Base-by-base conservation (phyloP, 1,139 yeast species). In the Suhomyces maxii region DNA sequence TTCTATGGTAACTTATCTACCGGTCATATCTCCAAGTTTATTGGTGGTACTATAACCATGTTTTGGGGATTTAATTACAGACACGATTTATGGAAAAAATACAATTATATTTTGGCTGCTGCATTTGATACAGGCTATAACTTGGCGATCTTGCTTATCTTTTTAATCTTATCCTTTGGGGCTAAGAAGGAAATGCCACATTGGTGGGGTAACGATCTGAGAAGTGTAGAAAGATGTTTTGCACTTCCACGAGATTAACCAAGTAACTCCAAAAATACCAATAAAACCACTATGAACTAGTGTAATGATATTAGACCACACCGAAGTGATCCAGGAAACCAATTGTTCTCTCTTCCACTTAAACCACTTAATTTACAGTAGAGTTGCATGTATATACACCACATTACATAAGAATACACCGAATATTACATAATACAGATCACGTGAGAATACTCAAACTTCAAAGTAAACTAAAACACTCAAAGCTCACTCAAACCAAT, bases 1-100 rank as follows among this genome's bases (percentile, higher is more conserved):
- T 77, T 77, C 58, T 76, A 76, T 50, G 82, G 81, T 3, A 76
- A 76, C 52, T 56, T 76, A 13, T 74, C 80, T n/a, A 76, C 82
- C 0, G 82, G 82, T 0, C 69, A 73, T 49, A 52, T 76, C 13
- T 76, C 82, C 7, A 68, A 71, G 52, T 74, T 78, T 46, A 55
- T 76, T 23, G 69, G 79, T 0, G 80, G 80, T 8, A 69, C 80
- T 0, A 59, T 70, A 34, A 67, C 79, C 30, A 75, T 75, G 79
- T 71, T 62, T 55, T 76, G 72, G 59, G 67, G 72, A 12, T 71
- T 56, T 53, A 63, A 67, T 12, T 71, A 70, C 51, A 66, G 58
- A 42, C 73, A 69, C 47, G 49, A 53, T 6, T 40, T 70, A 30
- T 77, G 80, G 74, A 68, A 68, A 53, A 66, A 59, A 45, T 77